Evolutionary conservation across 1,284 basidiomycete genomes (phyloP).

Genomic region (Melampsora americana): DNA sequence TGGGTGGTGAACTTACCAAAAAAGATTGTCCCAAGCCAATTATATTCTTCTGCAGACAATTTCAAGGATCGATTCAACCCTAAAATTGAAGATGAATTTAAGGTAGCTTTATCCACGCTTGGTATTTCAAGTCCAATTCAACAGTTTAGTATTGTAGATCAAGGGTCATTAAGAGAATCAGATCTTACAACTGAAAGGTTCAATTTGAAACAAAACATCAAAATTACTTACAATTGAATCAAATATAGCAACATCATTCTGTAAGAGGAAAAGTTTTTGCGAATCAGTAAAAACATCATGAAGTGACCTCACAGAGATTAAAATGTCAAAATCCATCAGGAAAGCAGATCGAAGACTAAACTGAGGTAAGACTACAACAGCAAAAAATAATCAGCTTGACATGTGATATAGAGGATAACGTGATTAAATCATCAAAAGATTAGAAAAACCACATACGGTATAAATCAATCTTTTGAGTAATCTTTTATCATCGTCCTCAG

Average conservation of each 20-base stretch:
- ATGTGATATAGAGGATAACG: background rate
- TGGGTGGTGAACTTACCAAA: background rate
- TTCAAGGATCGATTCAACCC: background rate
- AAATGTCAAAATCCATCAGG: background rate
- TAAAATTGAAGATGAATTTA: background rate
- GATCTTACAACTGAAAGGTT: background rate
- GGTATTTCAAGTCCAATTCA: background rate
- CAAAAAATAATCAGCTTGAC: background rate
- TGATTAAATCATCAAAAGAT: background rate
- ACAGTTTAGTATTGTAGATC: background rate
- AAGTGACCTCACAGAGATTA: background rate
- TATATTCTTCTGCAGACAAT: slow-evolving; percentile 4
- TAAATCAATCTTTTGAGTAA: background rate
- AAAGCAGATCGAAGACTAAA: background rate
- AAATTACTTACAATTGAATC: background rate
- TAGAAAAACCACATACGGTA: background rate
- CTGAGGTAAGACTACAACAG: background rate
- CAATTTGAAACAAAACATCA: no score
- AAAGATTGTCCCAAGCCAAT: slow-evolving; percentile 19
- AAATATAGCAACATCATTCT: slow-evolving; percentile 5
- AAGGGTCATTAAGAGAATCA: background rate
- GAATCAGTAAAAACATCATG: background rate
- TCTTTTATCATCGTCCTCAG: background rate
- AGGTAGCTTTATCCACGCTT: slow-evolving; percentile 1
- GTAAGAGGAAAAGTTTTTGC: background rate